Conservation (phyloP, 2,329 filamentous ascomycete species). For the Pseudogymnoascus sp. region DNA sequence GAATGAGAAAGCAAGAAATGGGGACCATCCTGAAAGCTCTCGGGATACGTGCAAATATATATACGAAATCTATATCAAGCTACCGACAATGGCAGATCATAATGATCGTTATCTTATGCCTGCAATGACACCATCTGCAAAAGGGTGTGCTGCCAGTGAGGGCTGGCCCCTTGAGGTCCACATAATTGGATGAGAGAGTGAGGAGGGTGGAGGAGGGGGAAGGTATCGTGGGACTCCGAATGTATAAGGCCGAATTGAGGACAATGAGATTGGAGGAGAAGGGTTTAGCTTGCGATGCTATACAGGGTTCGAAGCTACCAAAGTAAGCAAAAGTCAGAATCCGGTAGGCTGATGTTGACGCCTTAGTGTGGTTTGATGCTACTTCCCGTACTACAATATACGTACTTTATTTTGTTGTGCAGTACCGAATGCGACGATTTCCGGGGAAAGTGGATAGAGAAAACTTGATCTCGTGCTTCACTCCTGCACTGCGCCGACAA, state of each 20-base stretch:
- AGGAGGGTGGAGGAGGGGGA: background rate
- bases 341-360: background rate
- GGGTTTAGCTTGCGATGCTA: background rate
- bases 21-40: background rate
- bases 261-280: background rate
- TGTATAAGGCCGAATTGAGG: background rate
- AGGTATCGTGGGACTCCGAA: background rate
- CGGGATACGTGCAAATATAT: background rate
- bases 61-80: background rate
- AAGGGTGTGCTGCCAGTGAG: conserved; percentile 1
- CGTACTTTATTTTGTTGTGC: background rate
- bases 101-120: conserved; percentile 1
- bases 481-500: background rate
- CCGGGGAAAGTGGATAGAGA: background rate
- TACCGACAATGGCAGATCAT: background rate
- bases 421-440: background rate
- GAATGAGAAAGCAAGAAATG: background rate
- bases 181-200: background rate
- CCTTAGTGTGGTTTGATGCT: background rate
- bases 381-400: background rate
- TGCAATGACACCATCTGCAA: background rate
- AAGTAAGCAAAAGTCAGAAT: background rate
- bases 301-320: background rate
- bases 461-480: background rate
- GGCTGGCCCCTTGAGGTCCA: background rate